Percentiles rank a stretch among this genome's conserved stretches.
phyloP scores from a whole-genome alignment of 805 yeast genomes.

The Ogataea trehalophila region DNA sequence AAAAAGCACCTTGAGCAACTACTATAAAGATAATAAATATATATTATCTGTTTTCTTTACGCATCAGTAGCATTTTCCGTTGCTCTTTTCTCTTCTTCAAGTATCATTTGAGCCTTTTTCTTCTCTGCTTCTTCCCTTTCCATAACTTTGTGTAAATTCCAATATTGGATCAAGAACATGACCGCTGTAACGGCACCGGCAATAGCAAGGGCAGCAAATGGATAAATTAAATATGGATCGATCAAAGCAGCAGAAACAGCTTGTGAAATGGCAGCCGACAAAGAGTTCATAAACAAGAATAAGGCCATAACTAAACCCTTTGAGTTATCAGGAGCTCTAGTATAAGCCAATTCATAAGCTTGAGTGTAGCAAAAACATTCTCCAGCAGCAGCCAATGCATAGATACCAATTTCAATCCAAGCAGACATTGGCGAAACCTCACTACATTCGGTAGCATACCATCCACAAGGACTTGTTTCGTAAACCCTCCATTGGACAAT shows the following conservation, averaged over 20 bases:
- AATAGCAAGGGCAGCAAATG: slow-evolving; percentile 36
- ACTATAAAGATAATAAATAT: too few relatives aligned
- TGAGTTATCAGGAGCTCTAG: slow-evolving; percentile 48
- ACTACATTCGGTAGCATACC: slow-evolving; percentile 36
- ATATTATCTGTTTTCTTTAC: background rate
- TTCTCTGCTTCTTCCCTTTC: slow-evolving; percentile 19
- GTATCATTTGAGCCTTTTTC: slow-evolving; percentile 6
- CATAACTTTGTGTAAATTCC: slow-evolving; percentile 29
- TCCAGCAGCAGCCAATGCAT: slow-evolving; percentile 41
- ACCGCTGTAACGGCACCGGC: slow-evolving; percentile 34
- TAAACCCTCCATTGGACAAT: slow-evolving; percentile 45
- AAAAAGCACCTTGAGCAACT: too few relatives aligned
- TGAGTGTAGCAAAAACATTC: slow-evolving; percentile 49
- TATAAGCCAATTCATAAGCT: slow-evolving; percentile 49
- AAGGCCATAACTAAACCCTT: slow-evolving; percentile 48
- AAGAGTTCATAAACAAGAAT: slow-evolving; percentile 35
- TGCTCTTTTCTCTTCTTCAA: background rate
- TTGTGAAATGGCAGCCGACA: slow-evolving; percentile 44
- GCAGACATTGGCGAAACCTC: slow-evolving; percentile 30
- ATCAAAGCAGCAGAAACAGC: slow-evolving; percentile 36
- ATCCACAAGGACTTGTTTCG: slow-evolving; percentile 47
- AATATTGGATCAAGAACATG: slow-evolving; percentile 23
- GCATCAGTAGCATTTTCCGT: background rate
- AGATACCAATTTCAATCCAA: slow-evolving; percentile 29
- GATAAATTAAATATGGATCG: slow-evolving; percentile 40